Evolutionary conservation across 371 early-diverging fungal species (phyloP), one percentile per base, ranked within the genome.

Genomic region (Zopfochytrium polystomum): DNA sequence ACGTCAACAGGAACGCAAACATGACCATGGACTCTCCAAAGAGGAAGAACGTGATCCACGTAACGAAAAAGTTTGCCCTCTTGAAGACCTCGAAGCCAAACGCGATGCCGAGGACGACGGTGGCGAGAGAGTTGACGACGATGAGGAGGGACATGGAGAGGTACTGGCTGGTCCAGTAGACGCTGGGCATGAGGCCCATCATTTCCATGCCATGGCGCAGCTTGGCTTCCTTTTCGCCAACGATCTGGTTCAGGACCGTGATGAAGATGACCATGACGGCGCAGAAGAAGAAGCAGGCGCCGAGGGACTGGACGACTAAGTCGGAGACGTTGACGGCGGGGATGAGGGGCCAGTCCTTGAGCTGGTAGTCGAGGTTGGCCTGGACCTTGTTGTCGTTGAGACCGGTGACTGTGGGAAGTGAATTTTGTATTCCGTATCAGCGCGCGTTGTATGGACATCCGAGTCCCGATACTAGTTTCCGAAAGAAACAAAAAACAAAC

Each of bases 201-300:
- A 85, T 84, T 38, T 84, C 79, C 84, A 88, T 84, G 51, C 80
- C 81, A 56, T 82, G 81, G 20, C 83, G 75, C 54, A 86, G 71
- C 55, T 83, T 80, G 45, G 65, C 63, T 57, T 88, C 88, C 72
- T 88, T 88, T 57, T 88, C 88, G 18, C 74, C 60, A 6, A 88
- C 87, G 45, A 88, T 77, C 33, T 77, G 83, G 65, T 84, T 82
- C 50, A 88, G 70, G 26, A 84, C 77, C 56, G 75, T 79, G 66
- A 79, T 81, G 48, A 81, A 81, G 55, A 81, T 78, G 38, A 23
- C 6, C 63, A 71, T 52, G 59, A 75, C 80, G 7, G 82, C 73
- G 67, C 85, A 86, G 67, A 87, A 85, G 62, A 87, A 87, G 76
- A 87, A 87, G 67, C 81, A 75, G 50, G 85, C 70, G 0, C 87